A percentile compares a stretch with the other conserved stretches of the same genome.
phyloP scores from a whole-genome alignment of 2,329 filamentous ascomycete species.

The Septoria linicola region DNA sequence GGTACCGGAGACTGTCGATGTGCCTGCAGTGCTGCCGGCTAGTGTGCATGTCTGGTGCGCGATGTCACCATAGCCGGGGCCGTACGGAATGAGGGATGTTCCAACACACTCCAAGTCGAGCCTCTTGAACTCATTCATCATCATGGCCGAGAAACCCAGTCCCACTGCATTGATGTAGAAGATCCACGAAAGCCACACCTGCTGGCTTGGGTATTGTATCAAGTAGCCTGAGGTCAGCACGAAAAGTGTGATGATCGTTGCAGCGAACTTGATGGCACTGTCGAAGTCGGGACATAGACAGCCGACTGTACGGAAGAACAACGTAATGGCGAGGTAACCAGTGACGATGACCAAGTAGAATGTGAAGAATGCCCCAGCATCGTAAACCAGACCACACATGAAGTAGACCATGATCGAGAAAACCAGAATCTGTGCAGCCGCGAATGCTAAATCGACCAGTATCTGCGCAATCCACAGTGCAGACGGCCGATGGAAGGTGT shows the following conservation, averaged over 20 bases:
- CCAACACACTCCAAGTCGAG: slow-evolving; percentile 67
- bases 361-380: slow-evolving; percentile 74
- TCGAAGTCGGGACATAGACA: slow-evolving; percentile 79
- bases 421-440: slow-evolving; percentile 66
- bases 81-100: slow-evolving; percentile 68
- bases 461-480: slow-evolving; percentile 83
- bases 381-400: slow-evolving; percentile 67
- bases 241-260: slow-evolving; percentile 77
- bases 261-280: slow-evolving; percentile 76
- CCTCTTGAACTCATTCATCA: slow-evolving; percentile 81
- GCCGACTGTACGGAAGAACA: slow-evolving; percentile 74
- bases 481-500: slow-evolving; percentile 78
- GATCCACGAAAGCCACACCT: slow-evolving; percentile 76
- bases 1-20: slow-evolving; percentile 60
- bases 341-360: slow-evolving; percentile 58
- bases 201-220: slow-evolving; percentile 73
- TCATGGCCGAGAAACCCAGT: slow-evolving; percentile 72
- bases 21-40: slow-evolving; percentile 67
- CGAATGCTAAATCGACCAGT: slow-evolving; percentile 69
- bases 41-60: slow-evolving; percentile 79
- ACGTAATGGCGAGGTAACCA: slow-evolving; percentile 60
- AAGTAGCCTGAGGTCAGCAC: slow-evolving; percentile 79
- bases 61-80: slow-evolving; percentile 68
- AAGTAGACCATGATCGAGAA: slow-evolving; percentile 79
- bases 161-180: slow-evolving; percentile 75